Conservation (phyloP, 768 basidiomycete species). For the Tulasnella sp. region DNA sequence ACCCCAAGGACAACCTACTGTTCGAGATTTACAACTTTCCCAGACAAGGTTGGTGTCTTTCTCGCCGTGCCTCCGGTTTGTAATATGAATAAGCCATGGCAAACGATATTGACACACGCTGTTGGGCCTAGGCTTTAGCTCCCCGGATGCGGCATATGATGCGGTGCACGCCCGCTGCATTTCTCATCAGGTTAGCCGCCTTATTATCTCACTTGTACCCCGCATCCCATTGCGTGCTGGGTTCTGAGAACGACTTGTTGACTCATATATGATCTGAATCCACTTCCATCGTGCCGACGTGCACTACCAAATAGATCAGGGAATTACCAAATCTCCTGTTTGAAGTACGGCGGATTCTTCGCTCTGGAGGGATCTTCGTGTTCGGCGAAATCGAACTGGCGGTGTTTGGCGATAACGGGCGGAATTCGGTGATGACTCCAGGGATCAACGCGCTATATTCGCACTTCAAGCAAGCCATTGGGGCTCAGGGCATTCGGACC, state of each 20-base stretch:
- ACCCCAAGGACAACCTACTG: conserved; percentile 8
- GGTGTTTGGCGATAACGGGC: conserved; percentile 2
- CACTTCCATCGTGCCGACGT: conserved; percentile 1
- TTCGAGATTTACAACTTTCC: conserved; percentile 18
- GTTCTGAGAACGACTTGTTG: no score
- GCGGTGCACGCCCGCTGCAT: conserved; percentile 12
- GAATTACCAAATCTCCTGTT: conserved; percentile 5
- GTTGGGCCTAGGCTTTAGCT: conserved; percentile 1
- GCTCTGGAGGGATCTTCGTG: conserved; percentile 12
- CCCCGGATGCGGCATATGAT: conserved; percentile 8
- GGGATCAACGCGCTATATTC: conserved; percentile 12
- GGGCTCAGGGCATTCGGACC: conserved; percentile 5
- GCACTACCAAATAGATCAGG: no score
- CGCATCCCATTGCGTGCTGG: neutral
- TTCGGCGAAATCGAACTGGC: conserved; percentile 15
- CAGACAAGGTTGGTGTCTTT: neutral
- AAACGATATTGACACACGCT: no score
- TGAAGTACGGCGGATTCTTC: conserved; percentile 7
- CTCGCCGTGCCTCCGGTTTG: neutral
- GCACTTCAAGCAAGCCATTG: conserved; percentile 8
- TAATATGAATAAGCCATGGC: neutral
- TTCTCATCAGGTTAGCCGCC: neutral
- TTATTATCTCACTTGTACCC: neutral
- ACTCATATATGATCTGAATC: no score
- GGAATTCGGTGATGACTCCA: conserved; percentile 7